Evolutionary conservation across 2,329 filamentous ascomycete genomes (phyloP).

Genomic region (Hansfordia pulvinata): DNA sequence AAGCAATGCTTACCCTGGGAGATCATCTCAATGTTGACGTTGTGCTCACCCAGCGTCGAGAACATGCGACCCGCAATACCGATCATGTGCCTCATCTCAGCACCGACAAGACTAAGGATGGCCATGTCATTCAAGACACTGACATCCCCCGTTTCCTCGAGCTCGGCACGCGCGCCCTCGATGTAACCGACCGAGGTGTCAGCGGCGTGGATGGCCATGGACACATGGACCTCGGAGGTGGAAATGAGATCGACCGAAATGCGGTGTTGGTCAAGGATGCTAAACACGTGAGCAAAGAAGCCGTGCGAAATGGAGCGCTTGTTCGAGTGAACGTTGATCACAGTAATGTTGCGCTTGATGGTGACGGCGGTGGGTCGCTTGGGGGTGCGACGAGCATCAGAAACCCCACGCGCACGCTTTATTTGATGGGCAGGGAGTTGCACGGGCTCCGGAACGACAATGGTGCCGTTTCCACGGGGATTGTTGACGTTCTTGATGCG

Average conservation of each 20-base stretch:
- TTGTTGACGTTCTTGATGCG: conserved; percentile 91
- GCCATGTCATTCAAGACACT: conserved; percentile 88
- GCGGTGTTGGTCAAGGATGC: conserved; percentile 72
- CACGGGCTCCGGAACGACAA: conserved; percentile 64
- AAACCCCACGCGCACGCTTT: conserved; percentile 37
- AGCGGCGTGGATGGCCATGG: conserved; percentile 86
- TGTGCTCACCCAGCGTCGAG: conserved; percentile 80
- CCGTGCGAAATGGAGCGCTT: conserved; percentile 92
- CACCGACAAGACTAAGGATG: conserved; percentile 86
- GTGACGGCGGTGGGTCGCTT: conserved; percentile 82
- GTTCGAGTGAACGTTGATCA: conserved; percentile 97
- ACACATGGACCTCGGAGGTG: conserved; percentile 92
- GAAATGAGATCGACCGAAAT: conserved; percentile 94
- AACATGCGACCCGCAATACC: conserved; percentile 94
- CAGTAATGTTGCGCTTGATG: conserved; percentile 92
- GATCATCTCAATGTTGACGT: conserved; percentile 98
- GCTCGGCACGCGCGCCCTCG: conserved; percentile 53
- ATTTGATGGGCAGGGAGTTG: conserved; percentile 42
- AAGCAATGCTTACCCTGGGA: conserved; percentile 60
- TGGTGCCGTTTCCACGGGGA: conserved; percentile 62
- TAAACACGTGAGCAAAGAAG: conserved; percentile 90
- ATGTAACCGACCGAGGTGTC: conserved; percentile 49
- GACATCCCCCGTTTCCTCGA: conserved; percentile 75
- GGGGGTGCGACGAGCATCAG: too few relatives aligned
- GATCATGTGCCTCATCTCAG: conserved; percentile 95